Evolutionary conservation across 768 basidiomycete genomes (phyloP).

Genomic region (Pulveroboletus sp.): DNA sequence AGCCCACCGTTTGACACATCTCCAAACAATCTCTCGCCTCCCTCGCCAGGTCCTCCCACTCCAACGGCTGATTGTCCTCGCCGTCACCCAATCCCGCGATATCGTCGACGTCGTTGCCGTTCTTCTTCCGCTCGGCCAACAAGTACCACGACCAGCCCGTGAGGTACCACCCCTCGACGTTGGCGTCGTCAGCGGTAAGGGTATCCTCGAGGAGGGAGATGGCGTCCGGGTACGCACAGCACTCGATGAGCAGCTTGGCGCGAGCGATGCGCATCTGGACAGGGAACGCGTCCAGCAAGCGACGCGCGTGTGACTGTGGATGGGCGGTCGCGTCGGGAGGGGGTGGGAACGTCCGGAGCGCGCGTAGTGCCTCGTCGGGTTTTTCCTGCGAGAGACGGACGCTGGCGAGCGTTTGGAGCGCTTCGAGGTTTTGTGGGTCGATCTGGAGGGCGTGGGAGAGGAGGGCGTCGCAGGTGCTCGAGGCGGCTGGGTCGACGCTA

Average conservation of each 20-base stretch:
- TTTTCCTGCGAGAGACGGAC: slow-evolving; percentile 86
- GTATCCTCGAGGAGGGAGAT: slow-evolving; percentile 73
- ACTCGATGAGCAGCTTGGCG: slow-evolving; percentile 80
- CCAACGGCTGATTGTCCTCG: slow-evolving; percentile 39
- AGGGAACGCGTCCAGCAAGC: slow-evolving; percentile 39
- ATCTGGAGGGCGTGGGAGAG: slow-evolving; percentile 67
- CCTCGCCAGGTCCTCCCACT: slow-evolving; percentile 73
- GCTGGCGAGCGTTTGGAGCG: slow-evolving; percentile 75
- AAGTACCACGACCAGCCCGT: slow-evolving; percentile 94
- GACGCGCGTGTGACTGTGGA: slow-evolving; percentile 35
- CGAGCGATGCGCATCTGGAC: slow-evolving; percentile 68
- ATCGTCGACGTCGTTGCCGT: slow-evolving; percentile 39
- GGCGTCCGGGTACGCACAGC: slow-evolving; percentile 66
- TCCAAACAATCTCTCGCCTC: slow-evolving; percentile 87
- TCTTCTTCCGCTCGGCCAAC: slow-evolving; percentile 67
- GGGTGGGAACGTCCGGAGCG: slow-evolving; percentile 21
- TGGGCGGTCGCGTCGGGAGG: slow-evolving; percentile 6
- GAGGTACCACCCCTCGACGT: slow-evolving; percentile 90
- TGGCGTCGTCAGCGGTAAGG: slow-evolving; percentile 76
- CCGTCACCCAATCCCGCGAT: slow-evolving; percentile 33
- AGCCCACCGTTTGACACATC: too few relatives aligned
- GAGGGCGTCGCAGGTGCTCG: slow-evolving; percentile 75
- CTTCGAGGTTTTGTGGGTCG: slow-evolving; percentile 74
- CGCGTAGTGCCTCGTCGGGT: slow-evolving; percentile 69
- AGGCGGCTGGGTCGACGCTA: slow-evolving; percentile 81